These are phyloP conservation scores for Dimocarpus longan DNA, from an alignment of 345 rosid species.

Conservation along the genomic window DNA sequence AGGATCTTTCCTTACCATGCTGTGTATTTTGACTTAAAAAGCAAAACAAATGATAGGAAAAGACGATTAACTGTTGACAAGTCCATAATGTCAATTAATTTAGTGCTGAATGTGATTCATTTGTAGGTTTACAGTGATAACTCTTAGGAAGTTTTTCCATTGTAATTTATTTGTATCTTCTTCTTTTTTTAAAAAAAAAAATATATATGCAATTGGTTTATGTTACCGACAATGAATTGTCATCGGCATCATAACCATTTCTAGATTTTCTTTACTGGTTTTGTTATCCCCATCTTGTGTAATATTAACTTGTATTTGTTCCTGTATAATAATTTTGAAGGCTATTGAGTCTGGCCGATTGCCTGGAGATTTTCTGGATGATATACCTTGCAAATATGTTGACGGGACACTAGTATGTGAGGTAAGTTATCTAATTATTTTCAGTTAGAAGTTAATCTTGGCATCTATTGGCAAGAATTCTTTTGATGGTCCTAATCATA, in stretches of 20 bases:
- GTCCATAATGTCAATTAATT: not conserved
- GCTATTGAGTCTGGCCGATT: conserved; percentile 90
- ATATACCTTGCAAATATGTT: conserved; percentile 70
- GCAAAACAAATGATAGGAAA: not conserved
- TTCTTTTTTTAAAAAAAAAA: no score
- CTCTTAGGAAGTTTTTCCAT: not conserved
- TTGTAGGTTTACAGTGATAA: not conserved
- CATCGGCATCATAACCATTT: not conserved
- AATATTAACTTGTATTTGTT: conserved; percentile 1
- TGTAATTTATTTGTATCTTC: not conserved
- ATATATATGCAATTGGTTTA: conserved; percentile 8
- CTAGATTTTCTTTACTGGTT: not conserved
- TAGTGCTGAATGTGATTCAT: not conserved
- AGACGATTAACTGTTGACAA: not conserved
- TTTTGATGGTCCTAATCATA: not conserved
- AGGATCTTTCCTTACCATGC: conserved; percentile 3
- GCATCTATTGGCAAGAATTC: not conserved
- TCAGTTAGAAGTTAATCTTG: conserved; percentile 12
- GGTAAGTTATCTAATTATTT: conserved; percentile 48
- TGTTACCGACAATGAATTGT: not conserved
- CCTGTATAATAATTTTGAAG: conserved; percentile 37
- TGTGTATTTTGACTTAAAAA: not conserved
- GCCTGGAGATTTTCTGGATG: conserved; percentile 82
- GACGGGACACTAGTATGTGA: conserved; percentile 79
- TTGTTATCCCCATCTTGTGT: not conserved